Evolutionary conservation across 495 filamentous ascomycete genomes (phyloP).

Genomic region (Aspergillus hancockii): DNA sequence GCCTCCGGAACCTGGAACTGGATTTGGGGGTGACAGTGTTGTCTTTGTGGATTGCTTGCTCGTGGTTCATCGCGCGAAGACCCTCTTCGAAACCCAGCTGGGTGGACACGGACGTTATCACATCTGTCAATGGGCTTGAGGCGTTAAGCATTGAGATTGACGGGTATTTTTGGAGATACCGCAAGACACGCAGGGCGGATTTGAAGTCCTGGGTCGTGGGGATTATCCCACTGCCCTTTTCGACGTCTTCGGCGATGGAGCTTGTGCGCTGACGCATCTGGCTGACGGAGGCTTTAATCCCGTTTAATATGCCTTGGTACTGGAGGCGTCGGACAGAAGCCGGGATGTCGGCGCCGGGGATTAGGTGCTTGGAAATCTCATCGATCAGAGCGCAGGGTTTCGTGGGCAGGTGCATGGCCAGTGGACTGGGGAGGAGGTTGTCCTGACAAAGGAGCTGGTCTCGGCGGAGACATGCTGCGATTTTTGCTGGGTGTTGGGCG

Average conservation of each 20-base stretch:
- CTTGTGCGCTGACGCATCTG: conserved; percentile 8
- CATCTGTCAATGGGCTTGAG: conserved; percentile 24
- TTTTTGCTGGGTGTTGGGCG: conserved; percentile 18
- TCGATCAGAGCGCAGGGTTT: conserved; percentile 12
- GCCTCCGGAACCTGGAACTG: not conserved
- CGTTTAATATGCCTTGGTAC: conserved; percentile 31
- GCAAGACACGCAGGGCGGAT: conserved; percentile 31
- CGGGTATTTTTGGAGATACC: conserved; percentile 20
- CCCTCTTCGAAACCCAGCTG: conserved; percentile 19
- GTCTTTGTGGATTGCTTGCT: not conserved
- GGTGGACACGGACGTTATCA: conserved; percentile 15
- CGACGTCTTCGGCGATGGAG: not conserved
- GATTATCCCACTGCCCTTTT: conserved; percentile 8
- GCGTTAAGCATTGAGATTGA: not conserved
- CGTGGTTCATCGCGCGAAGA: conserved; percentile 6
- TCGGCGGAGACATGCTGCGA: conserved; percentile 24
- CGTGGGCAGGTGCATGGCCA: conserved; percentile 24
- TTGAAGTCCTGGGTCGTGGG: conserved; percentile 29
- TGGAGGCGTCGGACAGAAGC: conserved; percentile 16
- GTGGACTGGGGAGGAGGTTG: conserved; percentile 24
- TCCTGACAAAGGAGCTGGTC: conserved; percentile 28
- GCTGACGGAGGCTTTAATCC: conserved; percentile 29
- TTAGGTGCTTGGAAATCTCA: conserved; percentile 25
- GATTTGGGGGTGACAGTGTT: not conserved
- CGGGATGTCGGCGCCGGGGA: conserved; percentile 18